These are phyloP conservation scores for Fagopyrum esculentum DNA, from an alignment of 148 eudicot genomes.

Conservation along the genomic window DNA sequence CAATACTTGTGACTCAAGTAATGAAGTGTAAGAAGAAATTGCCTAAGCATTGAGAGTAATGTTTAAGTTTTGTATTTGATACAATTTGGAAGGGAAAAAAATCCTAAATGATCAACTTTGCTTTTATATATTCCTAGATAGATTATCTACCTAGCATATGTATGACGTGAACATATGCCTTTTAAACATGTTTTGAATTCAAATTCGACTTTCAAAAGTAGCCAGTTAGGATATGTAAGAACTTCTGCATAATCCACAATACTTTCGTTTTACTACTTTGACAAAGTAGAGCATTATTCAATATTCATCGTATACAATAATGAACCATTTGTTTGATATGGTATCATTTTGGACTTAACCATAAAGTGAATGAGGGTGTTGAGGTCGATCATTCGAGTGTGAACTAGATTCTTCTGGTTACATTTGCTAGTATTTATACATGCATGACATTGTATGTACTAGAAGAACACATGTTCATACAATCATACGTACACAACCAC, in stretches of 20 bases:
- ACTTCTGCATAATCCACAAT: neutral
- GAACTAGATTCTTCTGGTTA: too few species aligned
- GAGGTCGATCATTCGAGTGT: too few species aligned
- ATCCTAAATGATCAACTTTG: neutral
- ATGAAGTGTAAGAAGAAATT: neutral
- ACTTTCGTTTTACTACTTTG: too few species aligned
- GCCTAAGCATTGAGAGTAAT: neutral
- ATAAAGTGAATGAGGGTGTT: too few species aligned
- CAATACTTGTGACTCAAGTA: conserved; percentile 5
- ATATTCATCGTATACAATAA: too few species aligned
- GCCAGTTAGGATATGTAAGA: neutral
- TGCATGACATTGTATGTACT: too few species aligned
- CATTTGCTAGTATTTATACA: too few species aligned
- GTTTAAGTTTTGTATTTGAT: neutral
- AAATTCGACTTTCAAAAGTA: conserved; percentile 3
- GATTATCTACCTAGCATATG: neutral
- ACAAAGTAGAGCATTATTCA: too few species aligned
- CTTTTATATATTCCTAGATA: neutral
- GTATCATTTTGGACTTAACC: too few species aligned
- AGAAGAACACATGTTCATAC: too few species aligned
- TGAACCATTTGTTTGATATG: too few species aligned
- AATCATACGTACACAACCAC: too few species aligned
- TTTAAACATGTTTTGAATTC: conserved; percentile 6
- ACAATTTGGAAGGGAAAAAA: neutral
- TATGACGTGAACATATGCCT: neutral